Evolutionary conservation across 495 filamentous ascomycete species (phyloP).

Genomic region (Ascodesmis nigricans): DNA sequence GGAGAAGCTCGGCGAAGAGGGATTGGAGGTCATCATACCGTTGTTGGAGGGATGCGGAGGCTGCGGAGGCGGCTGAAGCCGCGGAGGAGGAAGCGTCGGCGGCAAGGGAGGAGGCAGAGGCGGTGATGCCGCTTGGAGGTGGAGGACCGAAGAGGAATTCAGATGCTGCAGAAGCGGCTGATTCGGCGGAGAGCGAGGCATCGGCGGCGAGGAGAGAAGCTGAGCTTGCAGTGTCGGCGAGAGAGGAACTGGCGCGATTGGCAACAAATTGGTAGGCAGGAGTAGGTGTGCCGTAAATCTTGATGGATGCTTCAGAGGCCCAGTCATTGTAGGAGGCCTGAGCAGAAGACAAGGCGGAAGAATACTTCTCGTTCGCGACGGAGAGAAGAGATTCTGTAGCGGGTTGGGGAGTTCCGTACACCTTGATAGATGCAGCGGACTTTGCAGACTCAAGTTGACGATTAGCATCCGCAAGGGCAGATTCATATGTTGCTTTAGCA

Average conservation of each 20-base stretch:
- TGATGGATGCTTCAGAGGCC: conserved; percentile 16
- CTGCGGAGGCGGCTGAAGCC: conserved; percentile 31
- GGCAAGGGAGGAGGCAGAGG: conserved; percentile 30
- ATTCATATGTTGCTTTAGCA: conserved; percentile 25
- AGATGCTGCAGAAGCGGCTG: conserved; percentile 38
- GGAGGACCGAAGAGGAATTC: conserved; percentile 26
- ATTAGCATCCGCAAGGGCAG: conserved; percentile 21
- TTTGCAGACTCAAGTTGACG: conserved; percentile 22
- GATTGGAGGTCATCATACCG: conserved; percentile 50
- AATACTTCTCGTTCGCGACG: conserved; percentile 33
- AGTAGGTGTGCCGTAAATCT: conserved; percentile 37
- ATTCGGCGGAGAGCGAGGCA: background rate
- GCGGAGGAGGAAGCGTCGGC: conserved; percentile 34
- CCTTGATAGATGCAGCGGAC: conserved; percentile 20
- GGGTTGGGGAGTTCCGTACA: conserved; percentile 36
- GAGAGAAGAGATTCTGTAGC: conserved; percentile 29
- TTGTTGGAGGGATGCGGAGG: conserved; percentile 28
- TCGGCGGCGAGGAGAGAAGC: background rate
- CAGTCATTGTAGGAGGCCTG: conserved; percentile 12
- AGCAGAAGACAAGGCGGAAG: conserved; percentile 19
- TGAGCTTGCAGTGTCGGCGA: no score
- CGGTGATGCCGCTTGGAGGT: conserved; percentile 11
- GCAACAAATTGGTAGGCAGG: conserved; percentile 32
- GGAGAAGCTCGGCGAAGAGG: conserved; percentile 53
- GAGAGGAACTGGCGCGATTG: conserved; percentile 35